Evolutionary conservation across 106 monocot species (phyloP).

Genomic region (Apostasia shenzhenica): DNA sequence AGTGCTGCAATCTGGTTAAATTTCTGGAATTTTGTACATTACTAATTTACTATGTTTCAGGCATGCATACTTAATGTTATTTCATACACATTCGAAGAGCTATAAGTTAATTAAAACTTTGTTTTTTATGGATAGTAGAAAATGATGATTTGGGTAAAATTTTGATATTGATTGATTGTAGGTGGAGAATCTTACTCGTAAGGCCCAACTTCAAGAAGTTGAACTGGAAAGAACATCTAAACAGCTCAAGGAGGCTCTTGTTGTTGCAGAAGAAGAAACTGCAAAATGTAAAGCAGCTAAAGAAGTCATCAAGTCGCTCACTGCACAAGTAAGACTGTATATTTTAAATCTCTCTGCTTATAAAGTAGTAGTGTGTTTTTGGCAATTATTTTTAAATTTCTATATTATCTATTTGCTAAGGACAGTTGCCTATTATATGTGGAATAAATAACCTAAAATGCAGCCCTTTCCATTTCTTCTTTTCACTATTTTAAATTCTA

Average conservation of each 20-base stretch:
- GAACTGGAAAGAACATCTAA: slow-evolving; percentile 86
- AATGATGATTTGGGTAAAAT: not conserved
- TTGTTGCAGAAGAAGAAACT: slow-evolving; percentile 84
- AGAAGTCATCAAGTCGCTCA: slow-evolving; percentile 96
- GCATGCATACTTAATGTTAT: too few species aligned
- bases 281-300: slow-evolving; percentile 98
- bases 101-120: not conserved
- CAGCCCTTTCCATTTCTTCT: too few species aligned
- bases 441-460: too few species aligned
- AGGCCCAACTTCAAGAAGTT: slow-evolving; percentile 78
- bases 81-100: too few species aligned
- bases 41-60: too few species aligned
- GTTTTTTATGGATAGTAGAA: not conserved
- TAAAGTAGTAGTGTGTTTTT: not conserved
- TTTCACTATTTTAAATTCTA: too few species aligned
- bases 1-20: too few species aligned
- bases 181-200: slow-evolving; percentile 80
- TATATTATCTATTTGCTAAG: too few species aligned
- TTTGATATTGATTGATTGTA: slow-evolving; percentile 13
- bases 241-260: slow-evolving; percentile 87
- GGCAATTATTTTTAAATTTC: too few species aligned
- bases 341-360: not conserved
- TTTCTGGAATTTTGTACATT: too few species aligned
- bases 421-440: not conserved
- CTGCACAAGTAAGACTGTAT: slow-evolving; percentile 64